Evolutionary conservation across 1,284 basidiomycete genomes (phyloP), one percentile per base, ranked within the genome.

Genomic region (Pascua guehoae): DNA sequence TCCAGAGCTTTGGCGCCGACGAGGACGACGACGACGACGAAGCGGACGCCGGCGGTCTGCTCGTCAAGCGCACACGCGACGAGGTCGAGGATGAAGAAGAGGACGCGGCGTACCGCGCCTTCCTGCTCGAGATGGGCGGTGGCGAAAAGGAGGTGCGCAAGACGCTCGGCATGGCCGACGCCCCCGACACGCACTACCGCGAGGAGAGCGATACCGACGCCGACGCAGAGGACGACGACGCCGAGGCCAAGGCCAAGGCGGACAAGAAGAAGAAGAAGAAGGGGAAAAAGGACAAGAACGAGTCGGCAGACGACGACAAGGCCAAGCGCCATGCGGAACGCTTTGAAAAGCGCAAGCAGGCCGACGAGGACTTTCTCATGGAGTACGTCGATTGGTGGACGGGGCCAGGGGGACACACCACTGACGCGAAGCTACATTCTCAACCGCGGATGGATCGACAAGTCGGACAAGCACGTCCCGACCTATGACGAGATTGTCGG

Each of bases 371-470:
- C 60, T 98, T 98, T 71, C 79, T 98, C 52, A 84, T 94, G 80
- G 88, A 91, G 91, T 96, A 69, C 67, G 86, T 81, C 32, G n/a
- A 37, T 5, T 14, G 36, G 11, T 11, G n/a, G n/a, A 14, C 40
- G 5, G 14, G 38, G n/a, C 0, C n/a, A 42, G 49, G 12, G 15
- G 10, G 24, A n/a, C n/a, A 16, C n/a, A n/a, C n/a, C n/a, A 42
- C 49, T 50, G 39, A 51, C 50, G 0, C 1, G 62, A 32, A 95
- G 92, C 75, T 97, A 95, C 74, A 95, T 97, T 61, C 80, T 95
- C 17, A 92, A 93, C 73, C 88, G 93, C 41, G 93, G 93, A 1
- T 97, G 93, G 93, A 86, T 97, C 56, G 93, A 96, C 76, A 84
- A 83, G 51, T 81, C 85, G 4, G 78, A 81, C 10, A 80, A 83